Conservation (phyloP, 1,284 basidiomycete species). For the Moniliella sp. region DNA sequence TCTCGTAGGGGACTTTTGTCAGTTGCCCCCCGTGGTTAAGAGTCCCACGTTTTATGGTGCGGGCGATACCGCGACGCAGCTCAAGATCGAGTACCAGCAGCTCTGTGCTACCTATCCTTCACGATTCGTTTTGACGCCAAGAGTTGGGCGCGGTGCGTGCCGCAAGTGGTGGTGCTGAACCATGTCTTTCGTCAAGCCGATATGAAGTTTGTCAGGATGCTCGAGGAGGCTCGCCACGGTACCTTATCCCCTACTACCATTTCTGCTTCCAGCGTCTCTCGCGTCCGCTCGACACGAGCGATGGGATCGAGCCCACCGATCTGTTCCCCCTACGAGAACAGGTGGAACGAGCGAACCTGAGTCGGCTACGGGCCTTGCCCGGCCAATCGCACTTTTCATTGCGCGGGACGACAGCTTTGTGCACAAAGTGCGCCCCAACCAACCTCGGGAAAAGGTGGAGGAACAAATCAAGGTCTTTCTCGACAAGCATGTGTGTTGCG, state of each 20-base stretch:
- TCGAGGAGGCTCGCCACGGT: conserved; percentile 16
- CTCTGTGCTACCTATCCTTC: conserved; percentile 11
- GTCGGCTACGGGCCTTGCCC: conserved; percentile 10
- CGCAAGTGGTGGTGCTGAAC: conserved; percentile 58
- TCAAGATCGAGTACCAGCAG: background rate
- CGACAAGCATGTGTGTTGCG: conserved; percentile 28
- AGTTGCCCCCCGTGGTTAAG: conserved; percentile 65
- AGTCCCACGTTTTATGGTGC: conserved; percentile 9
- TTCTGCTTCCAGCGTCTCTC: conserved; percentile 6
- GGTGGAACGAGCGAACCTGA: conserved; percentile 14
- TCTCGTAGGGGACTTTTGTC: conserved; percentile 85
- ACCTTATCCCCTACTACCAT: background rate
- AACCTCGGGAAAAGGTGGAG: too few species aligned
- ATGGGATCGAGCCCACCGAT: conserved; percentile 1
- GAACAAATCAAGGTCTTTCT: conserved; percentile 5
- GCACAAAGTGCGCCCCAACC: background rate
- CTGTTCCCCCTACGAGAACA: conserved; percentile 2
- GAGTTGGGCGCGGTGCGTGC: conserved; percentile 58
- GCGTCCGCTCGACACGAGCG: conserved; percentile 5
- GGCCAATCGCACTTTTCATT: conserved; percentile 14
- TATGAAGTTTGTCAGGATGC: conserved; percentile 24
- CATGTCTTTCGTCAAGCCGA: conserved; percentile 60
- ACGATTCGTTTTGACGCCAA: conserved; percentile 72
- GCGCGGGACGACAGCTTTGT: conserved; percentile 7
- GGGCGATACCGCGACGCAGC: background rate